Base-by-base conservation (phyloP, 2,329 filamentous ascomycete genomes). In the Exophiala sp. region DNA sequence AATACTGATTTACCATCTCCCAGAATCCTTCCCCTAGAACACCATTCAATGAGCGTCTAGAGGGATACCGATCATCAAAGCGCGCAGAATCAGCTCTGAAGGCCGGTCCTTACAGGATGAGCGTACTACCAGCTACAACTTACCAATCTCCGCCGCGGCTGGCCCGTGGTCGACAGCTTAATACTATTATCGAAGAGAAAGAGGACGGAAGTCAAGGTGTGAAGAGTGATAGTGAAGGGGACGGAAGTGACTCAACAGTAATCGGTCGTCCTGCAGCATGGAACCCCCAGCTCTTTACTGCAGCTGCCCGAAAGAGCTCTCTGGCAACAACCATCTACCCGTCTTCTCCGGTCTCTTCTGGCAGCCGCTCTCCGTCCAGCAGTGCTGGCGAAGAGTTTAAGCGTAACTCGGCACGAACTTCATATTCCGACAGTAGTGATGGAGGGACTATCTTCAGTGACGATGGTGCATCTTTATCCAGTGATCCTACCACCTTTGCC, bases 341-440 rank as follows among this genome's bases (percentile, higher is more conserved):
- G 49, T 57, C 51, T 62, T 62, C 68, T 18, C 63, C 66, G 33
- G 33, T 58, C 33, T 63, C 59, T 45, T 68, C 73, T 62, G 61
- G 69, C 63, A 55, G 71, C 62, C 76, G 71, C 47, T 82, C 80
- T 53, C 82, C 77, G 50, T 78, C 77, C 64, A 77, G 74, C 86
- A 87, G 85, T 71, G 57, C 77, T 83, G 63, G 75, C 77, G 64
- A 87, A 80, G 74, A 72, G 78, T 63, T 75, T 80, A 68, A 86
- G 86, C 61, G 82, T 83, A 63, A 79, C 86, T 89, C 60, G 92
- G 92, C 64, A 89, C 95, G 70, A 89, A 95, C 64, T 75, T 96
- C 45, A 6, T 96, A 96, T 70, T 88, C 94, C 70, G 80, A 89
- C 39, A 91, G 89, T 29, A 29, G 24, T 12, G 90, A 95, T 62